Conservation (phyloP, 2,329 filamentous ascomycete species). For the Epichloe hybrida region DNA sequence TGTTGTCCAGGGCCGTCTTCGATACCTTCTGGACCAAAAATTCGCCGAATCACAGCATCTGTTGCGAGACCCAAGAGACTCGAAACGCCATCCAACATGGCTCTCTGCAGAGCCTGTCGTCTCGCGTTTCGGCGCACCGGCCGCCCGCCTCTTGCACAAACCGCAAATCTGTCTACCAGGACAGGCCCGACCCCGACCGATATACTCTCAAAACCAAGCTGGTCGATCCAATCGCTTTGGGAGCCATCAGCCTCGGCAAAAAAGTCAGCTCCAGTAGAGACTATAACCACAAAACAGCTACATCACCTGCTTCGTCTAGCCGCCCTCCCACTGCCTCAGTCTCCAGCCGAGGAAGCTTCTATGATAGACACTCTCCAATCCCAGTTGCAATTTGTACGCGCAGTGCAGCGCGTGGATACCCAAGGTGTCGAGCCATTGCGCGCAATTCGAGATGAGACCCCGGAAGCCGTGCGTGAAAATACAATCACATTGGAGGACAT, state of each 20-base stretch:
- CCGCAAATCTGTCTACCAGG: conserved; percentile 5
- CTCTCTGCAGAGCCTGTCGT: conserved; percentile 19
- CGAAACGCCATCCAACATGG: conserved; percentile 10
- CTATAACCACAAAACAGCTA: conserved; percentile 54
- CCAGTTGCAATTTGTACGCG: conserved; percentile 82
- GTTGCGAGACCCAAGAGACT: too few species aligned
- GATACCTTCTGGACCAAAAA: too few species aligned
- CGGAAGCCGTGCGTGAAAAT: conserved; percentile 42
- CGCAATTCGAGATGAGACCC: conserved; percentile 70
- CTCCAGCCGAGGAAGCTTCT: conserved; percentile 45
- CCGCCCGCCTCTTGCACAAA: conserved; percentile 1
- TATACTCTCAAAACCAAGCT: conserved; percentile 59
- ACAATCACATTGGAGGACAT: conserved; percentile 47
- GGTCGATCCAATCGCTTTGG: conserved; percentile 65
- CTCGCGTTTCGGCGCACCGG: conserved; percentile 12
- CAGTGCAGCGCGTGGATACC: conserved; percentile 70
- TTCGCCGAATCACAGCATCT: too few species aligned
- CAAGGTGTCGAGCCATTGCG: conserved; percentile 57
- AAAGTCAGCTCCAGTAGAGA: conserved; percentile 16
- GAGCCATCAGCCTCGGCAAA: conserved; percentile 5
- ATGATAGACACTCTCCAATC: conserved; percentile 66
- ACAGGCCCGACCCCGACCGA: conserved; percentile 15
- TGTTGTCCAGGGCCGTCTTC: too few species aligned
- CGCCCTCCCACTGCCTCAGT: conserved; percentile 62
- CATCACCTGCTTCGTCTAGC: conserved; percentile 80